Base-by-base conservation (phyloP, 1,139 yeast species). In the Yamadazyma atlantica region DNA sequence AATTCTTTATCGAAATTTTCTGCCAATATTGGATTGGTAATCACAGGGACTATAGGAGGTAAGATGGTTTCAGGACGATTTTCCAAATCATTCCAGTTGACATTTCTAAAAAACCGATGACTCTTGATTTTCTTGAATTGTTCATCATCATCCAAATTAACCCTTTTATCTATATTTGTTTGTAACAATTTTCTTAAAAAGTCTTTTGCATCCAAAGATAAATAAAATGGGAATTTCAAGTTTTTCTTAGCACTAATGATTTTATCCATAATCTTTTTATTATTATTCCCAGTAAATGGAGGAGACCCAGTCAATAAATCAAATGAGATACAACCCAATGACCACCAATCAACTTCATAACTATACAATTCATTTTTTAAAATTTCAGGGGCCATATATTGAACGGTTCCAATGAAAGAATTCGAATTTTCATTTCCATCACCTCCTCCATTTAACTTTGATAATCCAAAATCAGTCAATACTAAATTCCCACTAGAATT, bases 321-420 rank as follows among this genome's bases (percentile, higher is more conserved):
- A 57, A 70, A 88, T 22, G 88, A 75, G 6, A 92, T 87, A 48
- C 96, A 88, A 0, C 98, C 97, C 22, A 92, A 68, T 0, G 97
- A 88, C 95, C 97, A 92, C 95, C 97, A 92, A 57, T 92, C 98
- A 9, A 94, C 96, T 8, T 82, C 75, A 46, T 77, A 82, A 47
- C 89, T 92, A 56, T 92, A 92, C n/a, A 84, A 81, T 45, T 83
- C 80, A 18, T 96, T 96, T 37, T 78, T 78, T 19, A 92, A 64
- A 23, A 92, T 85, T 58, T 92, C 97, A 1, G 98, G 98, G 0
- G 97, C 97, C 87, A 90, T 89, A 57, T 89, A 90, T 60, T 89
- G 96, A 0, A 96, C 95, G 0, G 97, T 90, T 0, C 97, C 98
- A 23, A 89, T 84, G 55, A 90, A 78, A 2, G 96, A 82, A 13